Base-by-base conservation (phyloP, 78 protist genomes). In the Chrysochromulina tobinii region DNA sequence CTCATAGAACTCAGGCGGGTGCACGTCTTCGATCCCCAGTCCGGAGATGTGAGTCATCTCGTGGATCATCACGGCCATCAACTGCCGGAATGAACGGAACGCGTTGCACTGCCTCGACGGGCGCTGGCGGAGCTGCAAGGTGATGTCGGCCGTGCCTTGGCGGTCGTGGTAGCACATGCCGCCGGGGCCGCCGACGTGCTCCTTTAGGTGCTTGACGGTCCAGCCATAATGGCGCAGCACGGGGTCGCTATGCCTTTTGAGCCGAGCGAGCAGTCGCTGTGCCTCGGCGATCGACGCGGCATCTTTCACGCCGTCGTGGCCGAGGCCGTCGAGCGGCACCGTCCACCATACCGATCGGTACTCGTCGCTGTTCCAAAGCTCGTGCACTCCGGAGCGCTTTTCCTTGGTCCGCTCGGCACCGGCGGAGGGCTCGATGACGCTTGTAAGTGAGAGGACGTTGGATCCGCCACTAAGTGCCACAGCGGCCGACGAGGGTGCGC, bases 91-190 rank as follows among this genome's bases (percentile, higher is more conserved):
- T 21, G 72, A 21, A 8, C 9, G 72, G 72, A 66, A 66, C n/a
- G 17, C n/a, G 72, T 66, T 66, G 72, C 72, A 66, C 9, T 21
- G 72, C 48, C 72, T 3, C 18, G 72, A 4, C 18, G 72, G 9
- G 72, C 38, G 38, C 38, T 38, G 38, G 38, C 72, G 72, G 25
- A 66, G 72, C 9, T 21, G 72, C n/a, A 66, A 18, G 25, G 72
- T 18, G 18, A 66, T 66, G 72, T 66, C 72, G n/a, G 72, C 72
- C 48, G 72, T 21, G n/a, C 72, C 72, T 21, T 66, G 48, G n/a
- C 7, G 48, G 72, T 66, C 72, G n/a, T 66, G 72, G n/a, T 66
- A 66, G 72, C 72, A 66, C 72, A 66, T 66, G n/a, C 72, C 72
- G n/a, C 72, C n/a, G 18, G 72, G 72, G 18, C 72, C 72, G 72